Conservation (phyloP, 495 filamentous ascomycete species). For the Rhizodiscina lignyota region DNA sequence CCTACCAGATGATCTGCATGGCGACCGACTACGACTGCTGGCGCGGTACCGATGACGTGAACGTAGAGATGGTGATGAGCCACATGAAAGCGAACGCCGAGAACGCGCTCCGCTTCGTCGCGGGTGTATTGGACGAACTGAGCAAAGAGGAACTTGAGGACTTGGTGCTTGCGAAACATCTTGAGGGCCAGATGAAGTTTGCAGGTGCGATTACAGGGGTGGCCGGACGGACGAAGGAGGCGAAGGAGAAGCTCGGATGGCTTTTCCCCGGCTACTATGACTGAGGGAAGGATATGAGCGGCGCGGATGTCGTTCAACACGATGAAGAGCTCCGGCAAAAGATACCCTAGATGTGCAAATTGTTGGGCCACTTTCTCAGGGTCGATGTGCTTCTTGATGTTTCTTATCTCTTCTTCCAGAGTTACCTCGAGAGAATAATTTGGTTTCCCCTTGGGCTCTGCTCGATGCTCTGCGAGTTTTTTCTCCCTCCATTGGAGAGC, state of each 20-base stretch:
- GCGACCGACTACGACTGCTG: conserved; percentile 98
- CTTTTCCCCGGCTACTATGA: conserved; percentile 52
- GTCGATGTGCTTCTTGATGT: too few species aligned
- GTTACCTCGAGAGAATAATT: too few species aligned
- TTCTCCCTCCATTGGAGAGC: too few species aligned
- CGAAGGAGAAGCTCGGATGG: conserved; percentile 43
- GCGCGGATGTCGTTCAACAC: too few species aligned
- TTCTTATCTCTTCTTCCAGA: too few species aligned
- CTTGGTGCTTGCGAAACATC: conserved; percentile 65
- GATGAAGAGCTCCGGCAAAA: too few species aligned
- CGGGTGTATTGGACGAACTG: conserved; percentile 74
- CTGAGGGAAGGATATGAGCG: too few species aligned
- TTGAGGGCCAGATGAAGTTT: conserved; percentile 42
- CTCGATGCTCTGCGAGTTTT: too few species aligned
- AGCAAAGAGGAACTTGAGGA: conserved; percentile 55
- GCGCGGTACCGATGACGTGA: conserved; percentile 57
- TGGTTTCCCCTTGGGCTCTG: too few species aligned
- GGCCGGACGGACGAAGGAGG: conserved; percentile 22
- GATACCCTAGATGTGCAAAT: too few species aligned
- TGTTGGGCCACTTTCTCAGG: too few species aligned
- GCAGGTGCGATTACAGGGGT: conserved; percentile 27
- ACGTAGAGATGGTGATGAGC: conserved; percentile 92
- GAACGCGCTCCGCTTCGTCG: conserved; percentile 74
- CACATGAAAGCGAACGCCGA: conserved; percentile 84
- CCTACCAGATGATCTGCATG: conserved; percentile 98